These are phyloP conservation scores for Moricandia moricandioides DNA, from an alignment of 345 rosid genomes.

Conservation along the genomic window DNA sequence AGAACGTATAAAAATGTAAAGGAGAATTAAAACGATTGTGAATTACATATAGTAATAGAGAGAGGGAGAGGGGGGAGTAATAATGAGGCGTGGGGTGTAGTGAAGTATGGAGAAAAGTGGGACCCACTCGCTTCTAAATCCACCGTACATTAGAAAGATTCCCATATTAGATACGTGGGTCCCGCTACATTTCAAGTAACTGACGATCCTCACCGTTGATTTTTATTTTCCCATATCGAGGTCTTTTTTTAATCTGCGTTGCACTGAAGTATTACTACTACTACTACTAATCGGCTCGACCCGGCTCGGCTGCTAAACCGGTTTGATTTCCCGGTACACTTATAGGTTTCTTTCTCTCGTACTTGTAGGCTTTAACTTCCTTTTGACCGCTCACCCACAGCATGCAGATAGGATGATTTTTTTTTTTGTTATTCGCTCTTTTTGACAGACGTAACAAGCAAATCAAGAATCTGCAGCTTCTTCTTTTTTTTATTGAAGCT, in stretches of 20 bases:
- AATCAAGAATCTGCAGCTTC: conserved; percentile 27
- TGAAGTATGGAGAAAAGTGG: conserved; percentile 20
- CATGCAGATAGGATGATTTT: not conserved
- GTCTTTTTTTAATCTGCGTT: not conserved
- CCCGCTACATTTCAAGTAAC: conserved; percentile 19
- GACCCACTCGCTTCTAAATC: conserved; percentile 15
- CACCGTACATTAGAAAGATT: conserved; percentile 43
- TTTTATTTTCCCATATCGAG: conserved; percentile 9
- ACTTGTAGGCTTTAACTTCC: conserved; percentile 16
- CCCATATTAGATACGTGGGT: conserved; percentile 33
- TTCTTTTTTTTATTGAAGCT: not conserved
- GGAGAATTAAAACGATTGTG: not conserved
- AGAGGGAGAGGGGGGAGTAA: conserved; percentile 12
- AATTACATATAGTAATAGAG: not conserved
- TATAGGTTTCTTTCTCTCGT: conserved; percentile 5
- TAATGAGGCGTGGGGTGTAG: conserved; percentile 35
- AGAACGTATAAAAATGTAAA: conserved; percentile 7
- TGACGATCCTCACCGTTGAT: conserved; percentile 44
- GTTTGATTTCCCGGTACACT: conserved; percentile 6
- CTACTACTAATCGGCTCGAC: conserved; percentile 9
- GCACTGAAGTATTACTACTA: not conserved
- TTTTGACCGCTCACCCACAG: conserved; percentile 25
- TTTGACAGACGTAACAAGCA: conserved; percentile 31
- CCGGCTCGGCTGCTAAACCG: conserved; percentile 25
- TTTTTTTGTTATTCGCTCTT: not conserved